These are phyloP conservation scores for Chrysosphaeria jannelii DNA, from an alignment of 2,329 filamentous ascomycete genomes.

Conservation along the genomic window DNA sequence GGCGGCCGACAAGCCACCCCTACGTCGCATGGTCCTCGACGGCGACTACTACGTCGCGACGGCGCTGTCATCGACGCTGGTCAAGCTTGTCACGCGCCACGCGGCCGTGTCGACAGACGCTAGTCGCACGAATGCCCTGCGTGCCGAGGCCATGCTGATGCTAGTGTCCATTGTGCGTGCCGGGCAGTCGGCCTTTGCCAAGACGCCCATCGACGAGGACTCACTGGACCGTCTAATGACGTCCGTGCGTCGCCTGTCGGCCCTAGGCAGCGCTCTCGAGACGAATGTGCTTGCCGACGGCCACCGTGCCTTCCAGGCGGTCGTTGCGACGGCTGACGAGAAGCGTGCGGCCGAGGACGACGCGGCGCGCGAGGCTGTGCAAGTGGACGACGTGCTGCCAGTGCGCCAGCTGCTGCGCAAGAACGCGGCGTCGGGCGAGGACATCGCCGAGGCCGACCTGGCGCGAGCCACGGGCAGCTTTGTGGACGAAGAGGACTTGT, in stretches of 20 bases:
- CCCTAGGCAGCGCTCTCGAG: conserved; percentile 77
- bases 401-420: conserved; percentile 88
- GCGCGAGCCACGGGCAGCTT: conserved; percentile 89
- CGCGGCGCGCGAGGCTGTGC: conserved; percentile 77
- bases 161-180: conserved; percentile 98
- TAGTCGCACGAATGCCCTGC: conserved; percentile 72
- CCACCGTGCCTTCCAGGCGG: conserved; percentile 77
- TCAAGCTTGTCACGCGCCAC: conserved; percentile 93
- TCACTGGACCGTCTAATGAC: conserved; percentile 98
- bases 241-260: conserved; percentile 70
- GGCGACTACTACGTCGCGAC: conserved; percentile 91
- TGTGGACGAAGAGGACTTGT: conserved; percentile 47
- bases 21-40: conserved; percentile 82
- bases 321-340: conserved; percentile 94
- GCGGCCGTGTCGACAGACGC: conserved; percentile 68
- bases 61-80: conserved; percentile 82
- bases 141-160: conserved; percentile 94
- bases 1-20: conserved; percentile 80
- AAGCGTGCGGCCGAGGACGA: conserved; percentile 81
- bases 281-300: conserved; percentile 86
- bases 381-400: conserved; percentile 80
- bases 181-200: conserved; percentile 95
- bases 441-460: conserved; percentile 69
- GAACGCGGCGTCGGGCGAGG: conserved; percentile 48
- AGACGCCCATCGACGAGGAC: conserved; percentile 89